phyloP scores from a whole-genome alignment of 495 filamentous ascomycete genomes.

The Chaetomidium leptoderma region DNA sequence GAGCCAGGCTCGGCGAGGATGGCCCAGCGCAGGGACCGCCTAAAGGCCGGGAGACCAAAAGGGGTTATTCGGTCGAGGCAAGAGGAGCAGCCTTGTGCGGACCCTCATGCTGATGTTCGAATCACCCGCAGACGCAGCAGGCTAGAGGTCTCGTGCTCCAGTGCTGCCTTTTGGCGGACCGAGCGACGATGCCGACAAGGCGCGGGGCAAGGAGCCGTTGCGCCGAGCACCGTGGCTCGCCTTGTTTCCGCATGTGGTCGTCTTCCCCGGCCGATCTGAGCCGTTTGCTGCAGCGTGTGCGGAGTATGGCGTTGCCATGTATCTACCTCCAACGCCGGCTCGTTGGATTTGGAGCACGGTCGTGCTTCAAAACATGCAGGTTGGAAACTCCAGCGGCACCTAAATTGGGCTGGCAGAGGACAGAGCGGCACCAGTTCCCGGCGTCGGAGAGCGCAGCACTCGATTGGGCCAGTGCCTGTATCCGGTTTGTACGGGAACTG shows the following conservation, averaged over 20 bases:
- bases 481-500: conserved; percentile 15
- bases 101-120: background rate
- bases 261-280: background rate
- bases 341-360: background rate
- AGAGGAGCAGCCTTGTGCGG: background rate
- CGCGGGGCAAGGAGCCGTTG: background rate
- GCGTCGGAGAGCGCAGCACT: background rate
- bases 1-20: background rate
- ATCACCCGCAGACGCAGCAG: background rate
- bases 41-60: too few relatives aligned
- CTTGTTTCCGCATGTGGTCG: background rate
- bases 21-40: background rate
- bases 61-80: too few relatives aligned
- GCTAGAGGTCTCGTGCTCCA: conserved; percentile 3
- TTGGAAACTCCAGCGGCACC: background rate
- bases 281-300: background rate
- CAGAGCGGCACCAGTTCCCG: background rate
- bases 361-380: background rate
- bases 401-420: conserved; percentile 2
- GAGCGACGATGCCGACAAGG: background rate
- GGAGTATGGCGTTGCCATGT: background rate
- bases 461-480: background rate
- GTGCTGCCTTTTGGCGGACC: conserved; percentile 2
- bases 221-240: background rate
- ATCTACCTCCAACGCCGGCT: background rate